These are phyloP conservation scores for Colletotrichum orchidophilum DNA, from an alignment of 2,329 filamentous ascomycete genomes.

Conservation along the genomic window DNA sequence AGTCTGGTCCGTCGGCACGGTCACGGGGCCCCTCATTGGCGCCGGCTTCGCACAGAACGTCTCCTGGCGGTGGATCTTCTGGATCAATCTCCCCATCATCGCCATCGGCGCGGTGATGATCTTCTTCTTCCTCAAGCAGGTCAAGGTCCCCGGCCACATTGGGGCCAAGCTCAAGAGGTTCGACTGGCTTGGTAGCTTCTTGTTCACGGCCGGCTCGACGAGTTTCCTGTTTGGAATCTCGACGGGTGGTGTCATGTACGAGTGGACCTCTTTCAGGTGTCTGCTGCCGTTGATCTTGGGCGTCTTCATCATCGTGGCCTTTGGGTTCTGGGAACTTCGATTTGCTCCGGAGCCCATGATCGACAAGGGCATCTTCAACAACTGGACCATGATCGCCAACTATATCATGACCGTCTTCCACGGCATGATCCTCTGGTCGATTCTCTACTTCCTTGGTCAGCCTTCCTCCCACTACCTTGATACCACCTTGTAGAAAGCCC, in stretches of 20 bases:
- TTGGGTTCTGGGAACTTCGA: conserved; percentile 63
- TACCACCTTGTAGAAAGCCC: conserved; percentile 41
- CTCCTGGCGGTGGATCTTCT: conserved; percentile 72
- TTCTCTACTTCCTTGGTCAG: conserved; percentile 63
- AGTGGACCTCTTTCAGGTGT: conserved; percentile 70
- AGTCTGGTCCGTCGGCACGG: conserved; percentile 66
- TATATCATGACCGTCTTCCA: conserved; percentile 65
- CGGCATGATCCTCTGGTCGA: conserved; percentile 63
- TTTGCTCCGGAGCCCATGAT: conserved; percentile 61
- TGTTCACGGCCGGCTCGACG: conserved; percentile 69
- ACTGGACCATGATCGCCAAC: conserved; percentile 57
- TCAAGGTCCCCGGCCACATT: conserved; percentile 34
- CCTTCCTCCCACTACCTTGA: conserved; percentile 12
- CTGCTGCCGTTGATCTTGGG: conserved; percentile 70
- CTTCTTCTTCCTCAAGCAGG: conserved; percentile 55
- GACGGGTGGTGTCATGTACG: conserved; percentile 73
- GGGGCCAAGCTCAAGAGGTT: conserved; percentile 52
- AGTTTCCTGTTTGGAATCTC: conserved; percentile 70
- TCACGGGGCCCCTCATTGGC: conserved; percentile 60
- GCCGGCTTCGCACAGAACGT: conserved; percentile 62
- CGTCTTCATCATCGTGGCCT: conserved; percentile 57
- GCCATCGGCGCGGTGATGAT: conserved; percentile 58
- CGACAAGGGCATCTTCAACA: conserved; percentile 54
- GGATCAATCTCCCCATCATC: conserved; percentile 68
- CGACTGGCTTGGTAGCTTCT: conserved; percentile 69